Conservation (phyloP, 306 rosid genomes). For the Senna siamea region DNA sequence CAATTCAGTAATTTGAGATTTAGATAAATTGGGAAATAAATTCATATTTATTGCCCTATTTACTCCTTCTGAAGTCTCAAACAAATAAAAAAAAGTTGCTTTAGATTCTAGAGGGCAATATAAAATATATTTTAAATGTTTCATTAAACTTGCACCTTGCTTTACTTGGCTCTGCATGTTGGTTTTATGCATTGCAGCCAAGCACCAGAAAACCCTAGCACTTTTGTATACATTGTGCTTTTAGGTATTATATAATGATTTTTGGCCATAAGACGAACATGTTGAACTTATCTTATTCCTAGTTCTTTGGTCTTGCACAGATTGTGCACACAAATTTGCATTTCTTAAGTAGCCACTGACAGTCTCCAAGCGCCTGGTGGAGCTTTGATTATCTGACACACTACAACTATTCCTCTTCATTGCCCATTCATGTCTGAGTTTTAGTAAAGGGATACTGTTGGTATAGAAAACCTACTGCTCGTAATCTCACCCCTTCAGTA, state of each 20-base stretch:
- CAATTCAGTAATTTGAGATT: neutral
- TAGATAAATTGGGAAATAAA: neutral
- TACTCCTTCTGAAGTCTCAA: neutral
- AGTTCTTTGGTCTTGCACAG: neutral
- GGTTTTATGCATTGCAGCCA: neutral
- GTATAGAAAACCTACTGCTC: neutral
- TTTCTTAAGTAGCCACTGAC: neutral
- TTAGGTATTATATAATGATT: neutral
- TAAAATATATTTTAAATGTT: neutral
- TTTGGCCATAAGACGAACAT: neutral
- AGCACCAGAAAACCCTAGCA: neutral
- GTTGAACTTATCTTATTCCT: neutral
- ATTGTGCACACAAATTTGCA: neutral
- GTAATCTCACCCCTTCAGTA: neutral
- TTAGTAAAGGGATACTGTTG: neutral
- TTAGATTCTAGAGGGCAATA: neutral
- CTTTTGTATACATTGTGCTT: neutral
- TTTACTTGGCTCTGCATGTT: neutral
- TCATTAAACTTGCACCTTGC: neutral
- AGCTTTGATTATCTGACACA: neutral
- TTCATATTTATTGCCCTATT: neutral
- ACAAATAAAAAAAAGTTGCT: neutral
- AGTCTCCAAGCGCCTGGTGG: neutral
- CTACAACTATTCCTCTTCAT: neutral
- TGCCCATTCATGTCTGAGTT: neutral